Evolutionary conservation across 768 basidiomycete genomes (phyloP), one percentile per base, ranked within the genome.

Genomic region (Amanita polypyramis): DNA sequence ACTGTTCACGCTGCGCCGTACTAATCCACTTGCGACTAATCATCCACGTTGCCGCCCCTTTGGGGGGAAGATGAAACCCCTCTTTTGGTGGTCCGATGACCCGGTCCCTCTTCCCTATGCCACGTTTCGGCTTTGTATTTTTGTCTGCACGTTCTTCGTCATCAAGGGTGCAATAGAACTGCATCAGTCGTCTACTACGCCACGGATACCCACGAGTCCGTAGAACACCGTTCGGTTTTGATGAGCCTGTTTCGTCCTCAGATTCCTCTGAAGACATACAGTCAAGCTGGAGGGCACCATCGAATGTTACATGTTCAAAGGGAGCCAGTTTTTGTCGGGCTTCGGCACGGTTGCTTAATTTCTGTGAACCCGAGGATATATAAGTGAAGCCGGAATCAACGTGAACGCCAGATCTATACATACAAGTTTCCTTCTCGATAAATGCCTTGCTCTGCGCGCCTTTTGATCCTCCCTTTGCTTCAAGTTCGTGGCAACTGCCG

Each of bases 181-280:
- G 72, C 47, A 75, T 63, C 23, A 88, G 64, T 14, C 82, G 76
- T 5, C 63, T 58, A 57, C 82, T 85, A n/a, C 85, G 73, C 85
- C 85, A 88, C 0, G 70, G 56, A 52, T 74, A 70, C 0, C 81
- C 80, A 37, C 76, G 80, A 20, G 79, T 73, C 21, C 69, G 71
- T 19, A 86, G 62, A 7, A 70, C 53, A 27, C 64, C 66, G 51
- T 58, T 60, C 32, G 62, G 58, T 35, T 58, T 65, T 3, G 56
- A 52, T 36, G 43, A 55, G 51, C 61, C 60, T 25, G 64, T 61
- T 30, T 82, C 82, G 42, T 62, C 65, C 52, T 78, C 77, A 11
- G 85, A 86, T 59, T 88, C 85, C 54, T 88, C 85, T 25, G 80
- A 82, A 21, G 85, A 88, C 80, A 87, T 85, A 62, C 84, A 87